Base-by-base conservation (phyloP, 495 filamentous ascomycete genomes). In the Neurospora discreta region DNA sequence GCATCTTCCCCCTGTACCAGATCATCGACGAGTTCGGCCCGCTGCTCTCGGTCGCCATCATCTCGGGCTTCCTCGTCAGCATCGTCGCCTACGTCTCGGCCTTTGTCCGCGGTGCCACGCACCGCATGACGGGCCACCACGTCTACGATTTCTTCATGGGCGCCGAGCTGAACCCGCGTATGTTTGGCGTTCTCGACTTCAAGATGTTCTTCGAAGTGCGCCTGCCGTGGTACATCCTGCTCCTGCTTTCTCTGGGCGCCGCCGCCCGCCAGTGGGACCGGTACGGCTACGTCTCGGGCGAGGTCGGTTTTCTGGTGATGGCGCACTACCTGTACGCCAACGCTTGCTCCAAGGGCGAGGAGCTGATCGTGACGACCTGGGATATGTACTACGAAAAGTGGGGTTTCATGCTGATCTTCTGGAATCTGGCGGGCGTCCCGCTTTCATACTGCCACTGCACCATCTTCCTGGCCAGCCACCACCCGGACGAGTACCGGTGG, bases 121-220 rank as follows among this genome's bases (percentile, higher is more conserved):
- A 97, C 80, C 89, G 93, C 73, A 97, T 99, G 95, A 95, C 92
- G 68, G 95, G 95, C 42, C 88, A 90, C 79, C 91, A 88, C 52
- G 85, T 99, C 77, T 98, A 98, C 81, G 95, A 99, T 83, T 98
- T 97, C 84, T 99, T 97, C 87, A 97, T 99, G 94, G 95, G 95
- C 71, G 93, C 95, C 15, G 95, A 99, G 85, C 85, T 99, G 65
- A 97, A 99, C 85, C 95, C 95, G 10, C 87, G 95, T 68, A 90
- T 98, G 89, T 97, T 98, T 80, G 92, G 91, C 36, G 89, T 95
- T 74, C 84, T 99, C 71, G 95, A 99, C 80, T 92, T 98, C 84
- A 99, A 99, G 87, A 98, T 99, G 95, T 98, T 99, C 85, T 97
- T 95, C 79, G 95, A 99, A 83, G 95, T 99, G 73, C 92, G 95